phyloP scores from a whole-genome alignment of 2,329 filamentous ascomycete genomes.

The Exophiala bonariae region DNA sequence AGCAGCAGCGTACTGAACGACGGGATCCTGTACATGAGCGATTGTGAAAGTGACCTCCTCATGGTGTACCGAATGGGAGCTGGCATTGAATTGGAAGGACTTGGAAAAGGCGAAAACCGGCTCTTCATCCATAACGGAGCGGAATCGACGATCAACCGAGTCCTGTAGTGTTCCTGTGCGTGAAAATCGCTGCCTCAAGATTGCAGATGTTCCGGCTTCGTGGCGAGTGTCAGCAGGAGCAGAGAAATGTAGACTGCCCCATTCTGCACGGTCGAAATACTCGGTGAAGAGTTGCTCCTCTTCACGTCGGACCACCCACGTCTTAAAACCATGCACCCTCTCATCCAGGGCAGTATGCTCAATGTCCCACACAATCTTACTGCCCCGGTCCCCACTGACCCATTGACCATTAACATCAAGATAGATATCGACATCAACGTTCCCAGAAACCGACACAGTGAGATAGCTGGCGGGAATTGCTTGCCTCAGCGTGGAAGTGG shows the following conservation, averaged over 20 bases:
- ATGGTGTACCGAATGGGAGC: constrained; percentile 30
- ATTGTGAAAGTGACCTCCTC: constrained; percentile 69
- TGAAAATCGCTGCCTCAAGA: constrained; percentile 69
- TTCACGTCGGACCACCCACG: constrained; percentile 43
- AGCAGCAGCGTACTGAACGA: constrained; percentile 75
- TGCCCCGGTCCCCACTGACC: constrained; percentile 74
- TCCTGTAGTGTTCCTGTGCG: constrained; percentile 66
- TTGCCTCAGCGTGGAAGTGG: constrained; percentile 76
- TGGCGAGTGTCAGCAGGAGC: constrained; percentile 67
- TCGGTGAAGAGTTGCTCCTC: constrained; percentile 71
- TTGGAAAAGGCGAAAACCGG: constrained; percentile 80
- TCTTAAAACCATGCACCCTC: constrained; percentile 41
- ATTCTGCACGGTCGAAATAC: constrained; percentile 72
- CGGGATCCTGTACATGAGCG: constrained; percentile 73
- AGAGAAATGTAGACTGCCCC: constrained; percentile 78
- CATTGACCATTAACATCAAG: constrained; percentile 74
- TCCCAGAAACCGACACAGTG: constrained; percentile 67
- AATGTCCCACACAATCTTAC: constrained; percentile 69
- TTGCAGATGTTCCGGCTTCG: constrained; percentile 67
- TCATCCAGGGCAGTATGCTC: constrained; percentile 44
- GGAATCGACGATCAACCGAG: constrained; percentile 64
- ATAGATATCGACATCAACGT: constrained; percentile 64
- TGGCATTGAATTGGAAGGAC: constrained; percentile 55
- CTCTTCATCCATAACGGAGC: constrained; percentile 72
- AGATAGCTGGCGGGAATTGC: constrained; percentile 81